Evolutionary conservation across 1,284 basidiomycete species (phyloP), one percentile per base, ranked within the genome.

Genomic region (Puccinia polysora): DNA sequence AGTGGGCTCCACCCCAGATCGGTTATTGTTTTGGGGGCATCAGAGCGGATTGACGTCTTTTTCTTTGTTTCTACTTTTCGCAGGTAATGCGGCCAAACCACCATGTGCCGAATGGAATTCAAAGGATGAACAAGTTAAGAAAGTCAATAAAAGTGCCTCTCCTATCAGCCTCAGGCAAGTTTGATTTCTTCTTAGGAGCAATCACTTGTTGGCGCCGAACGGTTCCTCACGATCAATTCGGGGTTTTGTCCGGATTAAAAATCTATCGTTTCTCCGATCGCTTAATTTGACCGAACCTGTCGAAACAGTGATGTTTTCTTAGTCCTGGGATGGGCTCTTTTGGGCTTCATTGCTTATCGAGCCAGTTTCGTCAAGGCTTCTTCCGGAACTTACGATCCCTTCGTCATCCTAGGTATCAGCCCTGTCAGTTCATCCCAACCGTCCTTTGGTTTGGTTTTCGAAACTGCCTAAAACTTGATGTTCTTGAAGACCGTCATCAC

Each of bases 351-450:
- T 62, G 84, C 82, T 7, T 87, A 88, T 80, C 85, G 85, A 78
- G 86, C 87, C 64, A 84, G 76, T 75, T 82, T 75, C 49, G 75
- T 78, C 49, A 87, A 89, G 53, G 86, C 82, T 80, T 87, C 86
- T 74, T 81, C 76, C 18, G 40, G 75, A 50, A 77, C 93, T 4
- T 99, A 97, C 80, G 87, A 98, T 80, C 96, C 96, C 0, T 98
- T 95, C 77, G 87, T 92, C 77, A 95, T 98, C 77, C 84, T 99
- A 32, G 93, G 89, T 28, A 86, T 99, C 74, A 83, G 82, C 14
- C 80, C 83, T n/a, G 89, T 90, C 75, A 73, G 82, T 77, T 6
- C 50, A 25, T 12, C n/a, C 28, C 12, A 53, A 12, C 4, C 0
- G 55, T 12, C 72, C 50, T 65, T 23, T 59, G 18, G 49, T 38